phyloP scores from a whole-genome alignment of 2,329 filamentous ascomycete genomes.

The Whalleya microplaca region DNA sequence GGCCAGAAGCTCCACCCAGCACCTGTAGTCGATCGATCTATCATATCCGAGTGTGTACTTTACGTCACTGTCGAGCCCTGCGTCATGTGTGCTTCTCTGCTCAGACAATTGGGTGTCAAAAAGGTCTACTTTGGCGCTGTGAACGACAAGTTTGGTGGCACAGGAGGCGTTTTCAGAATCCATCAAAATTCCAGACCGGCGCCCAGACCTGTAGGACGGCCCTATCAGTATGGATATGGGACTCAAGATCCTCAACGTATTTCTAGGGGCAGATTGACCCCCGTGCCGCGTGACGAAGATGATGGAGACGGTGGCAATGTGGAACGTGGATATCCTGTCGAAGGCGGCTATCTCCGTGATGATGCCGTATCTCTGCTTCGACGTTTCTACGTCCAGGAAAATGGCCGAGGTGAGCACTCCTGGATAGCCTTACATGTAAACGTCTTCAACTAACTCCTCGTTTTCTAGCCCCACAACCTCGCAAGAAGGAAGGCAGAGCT shows the following conservation, averaged over 20 bases:
- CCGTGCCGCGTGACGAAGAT: slow-evolving; percentile 40
- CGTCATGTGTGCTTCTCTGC: slow-evolving; percentile 95
- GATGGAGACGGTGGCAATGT: slow-evolving; percentile 67
- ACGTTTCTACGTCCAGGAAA: slow-evolving; percentile 97
- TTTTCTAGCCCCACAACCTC: slow-evolving; percentile 38
- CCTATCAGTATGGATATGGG: slow-evolving; percentile 39
- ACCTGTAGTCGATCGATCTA: slow-evolving; percentile 64
- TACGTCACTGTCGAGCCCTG: slow-evolving; percentile 99
- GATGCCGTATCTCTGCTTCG: slow-evolving; percentile 92
- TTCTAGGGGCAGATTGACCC: slow-evolving; percentile 45
- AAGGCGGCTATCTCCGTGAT: slow-evolving; percentile 85
- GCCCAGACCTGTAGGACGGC: slow-evolving; percentile 26
- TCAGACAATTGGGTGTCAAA: slow-evolving; percentile 85
- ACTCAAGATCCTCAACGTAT: slow-evolving; percentile 32
- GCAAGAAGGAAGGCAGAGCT: slow-evolving; percentile 42
- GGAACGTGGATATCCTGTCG: slow-evolving; percentile 78
- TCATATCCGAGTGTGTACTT: slow-evolving; percentile 73
- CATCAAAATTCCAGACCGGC: slow-evolving; percentile 64
- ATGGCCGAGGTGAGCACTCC: slow-evolving; percentile 73
- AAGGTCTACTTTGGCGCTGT: slow-evolving; percentile 93
- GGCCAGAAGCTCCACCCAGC: slow-evolving; percentile 61
- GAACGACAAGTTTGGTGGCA: slow-evolving; percentile 97
- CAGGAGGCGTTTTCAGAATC: slow-evolving; percentile 88
- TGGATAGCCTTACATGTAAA: not conserved
- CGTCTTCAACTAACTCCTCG: slow-evolving; percentile 16